Conservation (phyloP, 1,139 yeast species). For the Lodderomyces parapsilosis region DNA sequence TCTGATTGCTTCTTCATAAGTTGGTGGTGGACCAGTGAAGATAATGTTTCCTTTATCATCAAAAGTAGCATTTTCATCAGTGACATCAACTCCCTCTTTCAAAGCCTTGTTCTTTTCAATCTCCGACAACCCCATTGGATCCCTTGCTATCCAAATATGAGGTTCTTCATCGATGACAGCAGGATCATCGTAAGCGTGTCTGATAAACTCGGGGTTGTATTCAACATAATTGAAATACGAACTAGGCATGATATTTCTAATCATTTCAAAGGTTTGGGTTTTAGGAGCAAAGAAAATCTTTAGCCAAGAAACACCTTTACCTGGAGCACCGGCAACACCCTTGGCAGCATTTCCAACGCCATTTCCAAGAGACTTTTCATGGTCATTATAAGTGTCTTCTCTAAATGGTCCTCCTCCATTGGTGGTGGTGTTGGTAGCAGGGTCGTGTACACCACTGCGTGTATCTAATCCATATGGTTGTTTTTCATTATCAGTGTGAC, state of each 20-base stretch:
- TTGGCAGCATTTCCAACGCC: conserved; percentile 13
- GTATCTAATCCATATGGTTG: neutral
- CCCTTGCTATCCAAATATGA: conserved; percentile 68
- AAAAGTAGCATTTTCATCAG: conserved; percentile 56
- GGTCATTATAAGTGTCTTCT: conserved; percentile 8
- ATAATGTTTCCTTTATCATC: conserved; percentile 54
- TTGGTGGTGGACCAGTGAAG: conserved; percentile 66
- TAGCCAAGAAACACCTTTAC: conserved; percentile 28
- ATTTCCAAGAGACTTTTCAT: conserved; percentile 10
- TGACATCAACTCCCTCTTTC: conserved; percentile 54
- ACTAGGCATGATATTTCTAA: conserved; percentile 40
- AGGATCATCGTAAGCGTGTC: conserved; percentile 66
- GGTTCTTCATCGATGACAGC: conserved; percentile 61
- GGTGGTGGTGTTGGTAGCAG: conserved; percentile 9
- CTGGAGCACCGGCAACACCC: conserved; percentile 16
- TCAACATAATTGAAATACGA: conserved; percentile 43
- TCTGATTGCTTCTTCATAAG: conserved; percentile 44
- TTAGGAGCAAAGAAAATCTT: conserved; percentile 43
- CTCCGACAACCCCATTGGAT: conserved; percentile 66
- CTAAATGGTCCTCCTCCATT: conserved; percentile 10
- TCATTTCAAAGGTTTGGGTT: conserved; percentile 36
- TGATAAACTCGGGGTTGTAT: conserved; percentile 40
- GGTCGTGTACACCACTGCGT: neutral
- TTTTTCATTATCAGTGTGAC: conserved; percentile 21
- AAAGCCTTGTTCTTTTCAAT: conserved; percentile 59